phyloP scores from a whole-genome alignment of 768 basidiomycete genomes.

The Mycena albidolilacea region DNA sequence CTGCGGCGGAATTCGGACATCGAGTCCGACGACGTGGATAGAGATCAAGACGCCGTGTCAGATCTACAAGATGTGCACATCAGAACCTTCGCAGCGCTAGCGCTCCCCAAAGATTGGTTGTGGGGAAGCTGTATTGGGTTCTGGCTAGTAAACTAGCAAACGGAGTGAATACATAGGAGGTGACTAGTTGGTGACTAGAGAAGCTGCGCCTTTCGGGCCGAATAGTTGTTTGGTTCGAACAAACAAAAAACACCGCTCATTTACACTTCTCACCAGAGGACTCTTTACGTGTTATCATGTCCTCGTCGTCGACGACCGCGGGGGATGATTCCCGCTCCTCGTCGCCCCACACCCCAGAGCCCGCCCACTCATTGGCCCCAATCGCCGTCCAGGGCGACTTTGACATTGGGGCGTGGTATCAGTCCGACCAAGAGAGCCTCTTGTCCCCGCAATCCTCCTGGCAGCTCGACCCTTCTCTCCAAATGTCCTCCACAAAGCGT shows the following conservation, averaged over 20 bases:
- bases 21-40: background rate
- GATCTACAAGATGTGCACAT: background rate
- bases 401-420: conserved; percentile 72
- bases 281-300: conserved; percentile 57
- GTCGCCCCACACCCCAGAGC: conserved; percentile 79
- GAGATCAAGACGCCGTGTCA: background rate
- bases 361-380: conserved; percentile 67
- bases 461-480: conserved; percentile 58
- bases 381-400: conserved; percentile 64
- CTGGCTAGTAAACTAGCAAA: background rate
- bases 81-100: background rate
- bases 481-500: conserved; percentile 57
- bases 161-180: too few relatives aligned
- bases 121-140: background rate
- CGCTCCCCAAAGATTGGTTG: background rate
- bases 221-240: background rate
- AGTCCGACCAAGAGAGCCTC: conserved; percentile 60
- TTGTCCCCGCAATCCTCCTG: conserved; percentile 57
- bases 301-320: conserved; percentile 72
- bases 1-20: conserved; percentile 14
- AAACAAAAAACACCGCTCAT: conserved; percentile 7
- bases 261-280: conserved; percentile 8
- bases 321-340: conserved; percentile 76
- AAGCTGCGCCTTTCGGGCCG: background rate
- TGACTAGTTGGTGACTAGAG: too few relatives aligned